These are phyloP conservation scores for Tulasnella sp. DNA, from an alignment of 768 basidiomycete genomes.

Conservation along the genomic window DNA sequence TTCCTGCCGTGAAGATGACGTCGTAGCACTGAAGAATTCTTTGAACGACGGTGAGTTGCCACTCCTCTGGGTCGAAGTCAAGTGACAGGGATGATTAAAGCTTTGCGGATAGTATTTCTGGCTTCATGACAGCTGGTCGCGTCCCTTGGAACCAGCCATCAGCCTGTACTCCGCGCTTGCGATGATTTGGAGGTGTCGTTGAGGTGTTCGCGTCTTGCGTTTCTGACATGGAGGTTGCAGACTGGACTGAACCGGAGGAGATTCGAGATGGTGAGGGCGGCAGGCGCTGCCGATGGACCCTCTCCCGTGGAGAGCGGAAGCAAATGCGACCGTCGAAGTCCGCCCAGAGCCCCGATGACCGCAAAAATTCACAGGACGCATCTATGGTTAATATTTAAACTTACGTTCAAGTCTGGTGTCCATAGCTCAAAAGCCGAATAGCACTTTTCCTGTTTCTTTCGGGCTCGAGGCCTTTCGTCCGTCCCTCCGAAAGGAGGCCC, in stretches of 20 bases:
- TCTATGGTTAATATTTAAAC: too few relatives aligned
- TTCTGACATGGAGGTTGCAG: slow-evolving; percentile 31
- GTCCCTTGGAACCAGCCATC: not conserved
- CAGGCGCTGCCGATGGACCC: slow-evolving; percentile 12
- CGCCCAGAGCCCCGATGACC: too few relatives aligned
- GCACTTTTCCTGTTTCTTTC: too few relatives aligned
- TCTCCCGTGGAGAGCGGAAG: not conserved
- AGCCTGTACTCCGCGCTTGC: not conserved
- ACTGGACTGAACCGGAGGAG: slow-evolving; percentile 15
- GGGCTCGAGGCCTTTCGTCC: too few relatives aligned
- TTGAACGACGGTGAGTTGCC: not conserved
- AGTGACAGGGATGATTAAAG: not conserved
- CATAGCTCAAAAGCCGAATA: too few relatives aligned
- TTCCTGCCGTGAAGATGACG: not conserved
- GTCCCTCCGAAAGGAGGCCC: too few relatives aligned
- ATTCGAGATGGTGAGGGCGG: not conserved
- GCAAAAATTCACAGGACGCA: too few relatives aligned
- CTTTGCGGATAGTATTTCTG: not conserved
- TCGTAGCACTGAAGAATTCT: not conserved
- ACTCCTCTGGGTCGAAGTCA: not conserved
- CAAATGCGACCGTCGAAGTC: too few relatives aligned
- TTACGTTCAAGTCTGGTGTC: too few relatives aligned
- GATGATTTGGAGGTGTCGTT: not conserved
- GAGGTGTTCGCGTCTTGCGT: not conserved
- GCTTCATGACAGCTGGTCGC: not conserved